A percentile compares a stretch with the other conserved stretches of the same genome.
Conservation (phyloP, 495 filamentous ascomycete species). For the Tuber microsphaerosporum region DNA sequence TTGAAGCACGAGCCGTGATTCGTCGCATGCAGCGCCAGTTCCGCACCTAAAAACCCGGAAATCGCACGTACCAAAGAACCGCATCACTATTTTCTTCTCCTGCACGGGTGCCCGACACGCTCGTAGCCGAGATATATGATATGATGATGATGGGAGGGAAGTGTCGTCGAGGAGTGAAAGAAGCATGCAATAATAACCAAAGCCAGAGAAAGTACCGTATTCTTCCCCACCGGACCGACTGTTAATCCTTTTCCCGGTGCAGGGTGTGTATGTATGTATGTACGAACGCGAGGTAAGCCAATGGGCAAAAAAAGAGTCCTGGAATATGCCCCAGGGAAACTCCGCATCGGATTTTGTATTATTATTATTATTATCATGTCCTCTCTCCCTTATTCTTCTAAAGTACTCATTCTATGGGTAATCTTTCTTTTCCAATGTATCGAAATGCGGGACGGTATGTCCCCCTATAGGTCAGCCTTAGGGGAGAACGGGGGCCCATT, state of each 20-base stretch:
- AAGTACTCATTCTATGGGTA: background rate
- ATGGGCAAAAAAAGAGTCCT: background rate
- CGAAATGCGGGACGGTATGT: background rate
- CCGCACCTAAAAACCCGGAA: slow-evolving; percentile 3
- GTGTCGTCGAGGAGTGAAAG: background rate
- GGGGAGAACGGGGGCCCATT: background rate
- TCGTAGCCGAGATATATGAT: slow-evolving; percentile 1
- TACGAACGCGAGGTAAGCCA: background rate
- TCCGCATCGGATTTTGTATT: background rate
- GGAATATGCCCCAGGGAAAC: background rate
- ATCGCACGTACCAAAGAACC: slow-evolving; percentile 6
- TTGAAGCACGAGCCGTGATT: background rate
- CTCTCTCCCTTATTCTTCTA: background rate
- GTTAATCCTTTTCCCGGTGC: slow-evolving; percentile 3
- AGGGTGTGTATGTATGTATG: slow-evolving; percentile 1
- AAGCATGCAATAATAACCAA: background rate
- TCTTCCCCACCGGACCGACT: slow-evolving; percentile 1
- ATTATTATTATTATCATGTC: background rate
- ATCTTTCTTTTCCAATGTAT: background rate
- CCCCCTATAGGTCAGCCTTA: background rate
- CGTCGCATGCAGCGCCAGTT: background rate
- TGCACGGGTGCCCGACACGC: background rate
- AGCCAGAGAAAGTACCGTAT: background rate
- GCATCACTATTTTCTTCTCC: background rate
- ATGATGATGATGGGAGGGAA: background rate